A percentile compares a stretch with the other conserved stretches of the same genome.
Conservation (phyloP, 768 basidiomycete species). For the Xerocomellus intermedius region DNA sequence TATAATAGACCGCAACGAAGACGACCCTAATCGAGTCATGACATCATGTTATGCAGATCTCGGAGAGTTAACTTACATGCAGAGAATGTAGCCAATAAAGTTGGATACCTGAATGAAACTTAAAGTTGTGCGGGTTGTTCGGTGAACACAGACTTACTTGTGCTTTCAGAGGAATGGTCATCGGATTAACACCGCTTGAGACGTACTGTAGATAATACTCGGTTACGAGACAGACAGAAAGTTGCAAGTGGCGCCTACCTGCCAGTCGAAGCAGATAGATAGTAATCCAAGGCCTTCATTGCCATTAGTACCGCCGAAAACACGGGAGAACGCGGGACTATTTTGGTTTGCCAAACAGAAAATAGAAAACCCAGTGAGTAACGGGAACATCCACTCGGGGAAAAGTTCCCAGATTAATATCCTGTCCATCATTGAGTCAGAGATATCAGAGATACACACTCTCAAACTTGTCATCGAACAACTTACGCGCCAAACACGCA, state of each 20-base stretch:
- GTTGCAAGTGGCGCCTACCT: constrained; percentile 28
- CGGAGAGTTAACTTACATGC: constrained; percentile 41
- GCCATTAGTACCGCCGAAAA: constrained; percentile 65
- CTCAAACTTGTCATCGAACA: constrained; percentile 4
- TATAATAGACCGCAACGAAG: constrained; percentile 40
- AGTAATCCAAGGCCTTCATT: constrained; percentile 68
- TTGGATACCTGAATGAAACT: constrained; percentile 35
- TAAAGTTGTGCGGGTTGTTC: background rate
- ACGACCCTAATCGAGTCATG: constrained; percentile 30
- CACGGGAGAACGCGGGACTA: constrained; percentile 30
- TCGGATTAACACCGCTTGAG: constrained; percentile 40
- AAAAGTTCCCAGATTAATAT: constrained; percentile 33
- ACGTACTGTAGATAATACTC: constrained; percentile 20
- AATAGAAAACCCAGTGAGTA: constrained; percentile 61
- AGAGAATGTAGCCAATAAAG: constrained; percentile 51
- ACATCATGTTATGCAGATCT: background rate
- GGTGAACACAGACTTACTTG: constrained; percentile 31
- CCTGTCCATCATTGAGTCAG: constrained; percentile 20
- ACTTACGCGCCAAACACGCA: constrained; percentile 30
- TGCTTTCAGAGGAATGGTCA: constrained; percentile 54
- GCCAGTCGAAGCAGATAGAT: constrained; percentile 61
- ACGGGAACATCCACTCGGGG: constrained; percentile 46
- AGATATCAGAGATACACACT: background rate
- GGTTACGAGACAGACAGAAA: background rate
- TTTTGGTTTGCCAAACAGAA: constrained; percentile 55